These are phyloP conservation scores for Hordeum marinum DNA, from an alignment of 176 grass and related monocot species.

Conservation along the genomic window DNA sequence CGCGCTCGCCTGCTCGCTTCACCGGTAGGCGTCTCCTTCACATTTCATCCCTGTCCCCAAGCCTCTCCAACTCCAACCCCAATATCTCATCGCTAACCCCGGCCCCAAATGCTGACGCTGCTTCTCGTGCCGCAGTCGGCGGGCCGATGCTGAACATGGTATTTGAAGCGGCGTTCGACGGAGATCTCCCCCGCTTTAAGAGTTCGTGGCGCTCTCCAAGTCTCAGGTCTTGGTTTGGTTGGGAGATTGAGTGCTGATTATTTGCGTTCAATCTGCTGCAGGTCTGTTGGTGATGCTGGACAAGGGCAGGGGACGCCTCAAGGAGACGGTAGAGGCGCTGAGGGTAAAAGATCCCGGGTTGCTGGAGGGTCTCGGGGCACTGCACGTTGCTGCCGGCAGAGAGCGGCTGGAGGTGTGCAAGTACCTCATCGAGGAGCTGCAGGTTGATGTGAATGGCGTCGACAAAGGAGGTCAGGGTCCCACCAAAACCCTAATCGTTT, in stretches of 20 bases:
- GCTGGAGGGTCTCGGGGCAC: not conserved
- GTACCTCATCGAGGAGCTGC: conserved; percentile 7
- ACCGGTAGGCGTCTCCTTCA: not conserved
- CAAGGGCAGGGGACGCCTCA: not conserved
- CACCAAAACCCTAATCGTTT: not conserved
- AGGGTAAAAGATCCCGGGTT: not conserved
- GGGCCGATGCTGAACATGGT: not conserved
- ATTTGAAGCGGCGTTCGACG: not conserved
- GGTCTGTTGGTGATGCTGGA: not conserved
- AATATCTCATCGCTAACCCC: not conserved
- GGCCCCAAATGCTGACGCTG: not conserved
- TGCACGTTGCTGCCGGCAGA: not conserved
- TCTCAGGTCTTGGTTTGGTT: not conserved
- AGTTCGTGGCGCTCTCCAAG: not conserved
- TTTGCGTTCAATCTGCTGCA: not conserved
- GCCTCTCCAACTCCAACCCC: not conserved
- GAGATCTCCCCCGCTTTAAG: not conserved
- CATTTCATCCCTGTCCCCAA: too few species aligned
- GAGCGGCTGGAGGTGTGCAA: not conserved
- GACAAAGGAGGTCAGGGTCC: not conserved
- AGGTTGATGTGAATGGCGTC: not conserved
- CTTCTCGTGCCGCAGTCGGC: not conserved
- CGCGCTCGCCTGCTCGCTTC: not conserved
- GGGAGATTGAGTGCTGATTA: not conserved
- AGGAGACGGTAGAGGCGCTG: not conserved